Evolutionary conservation across 2,329 filamentous ascomycete species (phyloP).

Genomic region (Acrodontium crateriforme): DNA sequence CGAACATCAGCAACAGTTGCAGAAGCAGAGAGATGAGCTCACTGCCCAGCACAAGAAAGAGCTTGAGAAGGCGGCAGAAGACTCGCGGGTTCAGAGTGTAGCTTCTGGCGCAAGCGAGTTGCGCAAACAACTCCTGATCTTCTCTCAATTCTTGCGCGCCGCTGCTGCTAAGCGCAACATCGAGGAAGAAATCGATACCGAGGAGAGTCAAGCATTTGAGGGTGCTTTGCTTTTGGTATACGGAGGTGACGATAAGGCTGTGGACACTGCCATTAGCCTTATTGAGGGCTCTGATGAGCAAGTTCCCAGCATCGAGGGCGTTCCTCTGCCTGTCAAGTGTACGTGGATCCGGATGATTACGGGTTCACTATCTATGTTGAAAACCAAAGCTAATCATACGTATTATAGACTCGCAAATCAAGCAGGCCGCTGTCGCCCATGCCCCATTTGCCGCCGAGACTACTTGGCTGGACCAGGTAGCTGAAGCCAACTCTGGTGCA

Average conservation of each 20-base stretch:
- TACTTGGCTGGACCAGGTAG: conserved; percentile 35
- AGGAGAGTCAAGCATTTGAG: conserved; percentile 71
- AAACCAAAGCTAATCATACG: conserved; percentile 1
- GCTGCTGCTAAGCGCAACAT: conserved; percentile 61
- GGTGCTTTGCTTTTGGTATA: conserved; percentile 68
- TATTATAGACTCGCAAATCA: conserved; percentile 26
- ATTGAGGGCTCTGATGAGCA: conserved; percentile 57
- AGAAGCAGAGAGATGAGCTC: conserved; percentile 43
- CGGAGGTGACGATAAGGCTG: conserved; percentile 60
- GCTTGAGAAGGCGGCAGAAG: conserved; percentile 40
- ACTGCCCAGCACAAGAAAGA: conserved; percentile 42
- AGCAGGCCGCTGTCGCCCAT: conserved; percentile 29
- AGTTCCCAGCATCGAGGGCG: conserved; percentile 50
- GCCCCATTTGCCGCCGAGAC: conserved; percentile 42
- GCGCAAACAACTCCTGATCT: conserved; percentile 50
- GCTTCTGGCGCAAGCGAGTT: conserved; percentile 34
- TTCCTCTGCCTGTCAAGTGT: conserved; percentile 59
- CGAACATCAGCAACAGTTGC: conserved; percentile 51
- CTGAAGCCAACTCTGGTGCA: conserved; percentile 26
- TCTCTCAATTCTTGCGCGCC: conserved; percentile 69
- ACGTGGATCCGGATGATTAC: conserved; percentile 32
- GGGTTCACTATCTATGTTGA: no score
- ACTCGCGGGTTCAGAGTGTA: conserved; percentile 40
- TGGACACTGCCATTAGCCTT: conserved; percentile 62
- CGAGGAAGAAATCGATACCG: conserved; percentile 51